Evolutionary conservation across 2,329 filamentous ascomycete species (phyloP), one percentile per base, ranked within the genome.

Genomic region (Byssothecium circinans): DNA sequence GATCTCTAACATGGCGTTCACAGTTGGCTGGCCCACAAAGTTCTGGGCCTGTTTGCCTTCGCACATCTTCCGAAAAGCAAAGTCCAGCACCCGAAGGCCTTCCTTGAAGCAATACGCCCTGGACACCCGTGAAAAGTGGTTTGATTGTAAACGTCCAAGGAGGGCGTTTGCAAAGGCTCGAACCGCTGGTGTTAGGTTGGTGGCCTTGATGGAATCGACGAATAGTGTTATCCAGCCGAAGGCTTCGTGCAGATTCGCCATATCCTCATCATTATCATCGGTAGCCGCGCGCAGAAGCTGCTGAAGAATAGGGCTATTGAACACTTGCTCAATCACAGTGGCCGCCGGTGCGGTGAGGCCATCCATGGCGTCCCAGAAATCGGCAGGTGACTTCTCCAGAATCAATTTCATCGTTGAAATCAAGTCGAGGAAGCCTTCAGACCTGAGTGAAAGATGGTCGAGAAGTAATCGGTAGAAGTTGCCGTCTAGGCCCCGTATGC

Each of bases 291-390:
- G 76, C 11, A 91, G 77, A 6, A 88, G 67, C n/a, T 73, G 72
- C 27, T 79, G 78, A 58, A 88, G 83, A 3, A 81, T 78, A 7
- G 85, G 84, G 52, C 87, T 91, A 49, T 81, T 82, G 60, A 94
- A 89, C 35, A 96, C 82, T 54, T 91, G 82, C 65, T 96, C 91
- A n/a, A 90, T 83, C 39, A 97, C 83, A 27, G 86, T 84, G 34
- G 85, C 85, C 4, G 90, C 87, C 1, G 89, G 87, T 2, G 90
- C 87, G 1, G 88, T 87, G 41, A 92, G 89, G 23, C 89, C 83
- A 41, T 88, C 86, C 73, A 95, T 86, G 1, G 90, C 86, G 60
- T 90, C 87, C 92, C 92, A 96, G 60, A 96, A 94, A 36, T 88
- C 87, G 45, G 81, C 81, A 0, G 90, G 81, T 0, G 89, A 87